These are phyloP conservation scores for Eucalyptus fibrosa DNA, from an alignment of 345 rosid genomes.

Conservation along the genomic window DNA sequence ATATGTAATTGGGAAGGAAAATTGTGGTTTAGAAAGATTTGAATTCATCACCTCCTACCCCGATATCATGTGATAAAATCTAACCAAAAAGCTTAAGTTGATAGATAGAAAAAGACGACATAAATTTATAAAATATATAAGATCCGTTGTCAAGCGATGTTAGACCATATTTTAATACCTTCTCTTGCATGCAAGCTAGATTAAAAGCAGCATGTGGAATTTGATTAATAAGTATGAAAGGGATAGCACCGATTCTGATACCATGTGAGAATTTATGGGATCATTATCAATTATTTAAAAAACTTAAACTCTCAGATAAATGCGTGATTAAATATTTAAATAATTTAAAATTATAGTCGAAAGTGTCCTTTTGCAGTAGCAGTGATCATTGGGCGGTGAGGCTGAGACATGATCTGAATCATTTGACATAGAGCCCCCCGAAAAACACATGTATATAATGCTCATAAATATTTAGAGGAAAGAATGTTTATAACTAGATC, in stretches of 20 bases:
- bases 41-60: not conserved
- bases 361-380: not conserved
- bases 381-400: no score
- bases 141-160: not conserved
- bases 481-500: not conserved
- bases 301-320: not conserved
- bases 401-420: not conserved
- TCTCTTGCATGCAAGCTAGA: not conserved
- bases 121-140: not conserved
- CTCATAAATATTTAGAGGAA: not conserved
- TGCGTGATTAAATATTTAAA: not conserved
- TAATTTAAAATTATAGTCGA: not conserved
- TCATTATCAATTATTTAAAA: not conserved
- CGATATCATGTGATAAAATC: not conserved
- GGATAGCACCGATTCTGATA: not conserved
- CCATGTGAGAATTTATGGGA: not conserved
- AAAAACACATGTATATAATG: not conserved
- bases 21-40: not conserved
- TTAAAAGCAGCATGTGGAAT: not conserved
- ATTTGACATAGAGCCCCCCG: not conserved
- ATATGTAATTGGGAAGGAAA: not conserved
- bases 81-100: not conserved
- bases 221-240: not conserved
- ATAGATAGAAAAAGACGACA: not conserved
- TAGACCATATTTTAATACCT: not conserved